A percentile compares a stretch with the other conserved stretches of the same genome.
Conservation (phyloP, 257 asterid genomes). For the Solanum virginianum region DNA sequence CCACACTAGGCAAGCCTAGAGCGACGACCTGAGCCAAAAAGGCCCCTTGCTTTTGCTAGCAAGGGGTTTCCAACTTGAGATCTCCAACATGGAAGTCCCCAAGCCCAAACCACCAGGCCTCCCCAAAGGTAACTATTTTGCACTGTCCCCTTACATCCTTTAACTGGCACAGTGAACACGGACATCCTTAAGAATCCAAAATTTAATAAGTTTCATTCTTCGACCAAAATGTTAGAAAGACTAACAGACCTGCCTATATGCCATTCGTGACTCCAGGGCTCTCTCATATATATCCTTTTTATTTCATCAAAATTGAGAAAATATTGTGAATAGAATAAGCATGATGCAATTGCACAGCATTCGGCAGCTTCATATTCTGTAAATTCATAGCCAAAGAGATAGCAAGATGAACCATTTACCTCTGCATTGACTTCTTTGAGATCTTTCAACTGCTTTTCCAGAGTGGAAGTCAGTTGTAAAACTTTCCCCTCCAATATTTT, state of each 20-base stretch:
- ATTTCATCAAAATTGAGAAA: neutral
- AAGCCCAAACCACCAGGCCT: no score
- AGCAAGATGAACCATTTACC: constrained; percentile 24
- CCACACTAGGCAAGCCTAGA: no score
- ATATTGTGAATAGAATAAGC: neutral
- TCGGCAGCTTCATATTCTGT: neutral
- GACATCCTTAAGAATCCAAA: neutral
- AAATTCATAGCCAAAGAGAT: neutral
- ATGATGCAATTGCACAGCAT: neutral
- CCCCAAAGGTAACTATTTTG: no score
- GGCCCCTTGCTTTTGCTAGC: no score
- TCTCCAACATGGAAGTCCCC: no score
- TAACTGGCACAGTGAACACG: neutral
- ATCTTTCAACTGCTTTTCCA: constrained; percentile 56
- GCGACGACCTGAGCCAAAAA: no score
- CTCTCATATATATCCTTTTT: neutral
- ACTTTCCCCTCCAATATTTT: constrained; percentile 65
- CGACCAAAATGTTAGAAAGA: neutral
- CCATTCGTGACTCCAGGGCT: neutral
- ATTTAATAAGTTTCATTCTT: neutral
- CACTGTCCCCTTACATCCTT: neutral
- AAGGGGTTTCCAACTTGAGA: no score
- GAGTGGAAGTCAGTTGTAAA: constrained; percentile 38
- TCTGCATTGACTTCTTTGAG: constrained; percentile 34
- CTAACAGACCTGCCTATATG: neutral